Conservation (phyloP, 306 rosid species). For the Fragaria vesca region DNA sequence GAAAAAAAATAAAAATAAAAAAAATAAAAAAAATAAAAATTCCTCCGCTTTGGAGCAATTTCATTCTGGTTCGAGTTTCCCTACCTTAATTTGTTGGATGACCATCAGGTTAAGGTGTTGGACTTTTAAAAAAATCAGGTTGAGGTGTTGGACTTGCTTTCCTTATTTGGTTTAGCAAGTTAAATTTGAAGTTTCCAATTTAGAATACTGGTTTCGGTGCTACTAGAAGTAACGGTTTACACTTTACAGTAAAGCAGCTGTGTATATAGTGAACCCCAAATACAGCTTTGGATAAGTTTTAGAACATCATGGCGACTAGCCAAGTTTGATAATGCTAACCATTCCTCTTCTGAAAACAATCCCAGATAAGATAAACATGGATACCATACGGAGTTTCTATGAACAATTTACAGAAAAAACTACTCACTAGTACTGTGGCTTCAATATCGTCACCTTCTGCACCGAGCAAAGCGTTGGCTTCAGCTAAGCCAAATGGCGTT, state of each 20-base stretch:
- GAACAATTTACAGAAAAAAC: not conserved
- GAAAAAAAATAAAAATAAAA: too few species aligned
- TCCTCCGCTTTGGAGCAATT: not conserved
- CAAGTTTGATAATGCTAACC: not conserved
- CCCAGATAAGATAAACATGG: not conserved
- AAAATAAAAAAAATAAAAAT: too few species aligned
- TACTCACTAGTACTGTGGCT: too few species aligned
- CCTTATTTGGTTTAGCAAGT: not conserved
- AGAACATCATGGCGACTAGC: not conserved
- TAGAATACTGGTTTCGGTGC: not conserved
- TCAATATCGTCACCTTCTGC: too few species aligned
- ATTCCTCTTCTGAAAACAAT: too few species aligned
- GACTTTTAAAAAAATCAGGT: not conserved
- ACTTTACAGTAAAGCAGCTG: not conserved
- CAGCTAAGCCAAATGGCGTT: too few species aligned
- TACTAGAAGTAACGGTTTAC: not conserved
- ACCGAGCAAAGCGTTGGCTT: too few species aligned
- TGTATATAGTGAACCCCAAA: not conserved
- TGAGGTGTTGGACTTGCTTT: not conserved
- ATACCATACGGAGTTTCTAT: not conserved
- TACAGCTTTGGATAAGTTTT: not conserved
- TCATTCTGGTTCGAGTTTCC: not conserved
- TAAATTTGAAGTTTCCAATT: not conserved
- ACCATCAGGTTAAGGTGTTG: not conserved
- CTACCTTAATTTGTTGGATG: not conserved